These are phyloP conservation scores for Trametes coccinea DNA, from an alignment of 768 basidiomycete genomes.

Conservation along the genomic window DNA sequence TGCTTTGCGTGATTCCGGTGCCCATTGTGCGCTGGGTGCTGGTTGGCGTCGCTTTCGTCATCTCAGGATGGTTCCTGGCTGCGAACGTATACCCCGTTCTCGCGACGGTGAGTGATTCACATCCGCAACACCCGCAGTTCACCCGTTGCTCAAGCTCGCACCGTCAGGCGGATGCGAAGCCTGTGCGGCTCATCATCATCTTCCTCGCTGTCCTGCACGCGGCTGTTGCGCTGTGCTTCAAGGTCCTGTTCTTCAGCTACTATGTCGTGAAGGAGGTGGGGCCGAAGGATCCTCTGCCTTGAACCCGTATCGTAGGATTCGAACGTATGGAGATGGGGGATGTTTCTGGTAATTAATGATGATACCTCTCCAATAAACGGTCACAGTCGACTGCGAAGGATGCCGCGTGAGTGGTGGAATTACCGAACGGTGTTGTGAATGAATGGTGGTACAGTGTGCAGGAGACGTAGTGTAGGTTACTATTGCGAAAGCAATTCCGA, in stretches of 20 bases:
- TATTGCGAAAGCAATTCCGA: too few species aligned
- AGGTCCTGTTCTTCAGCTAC: conserved; percentile 72
- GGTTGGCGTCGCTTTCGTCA: conserved; percentile 65
- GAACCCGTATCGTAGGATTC: neutral
- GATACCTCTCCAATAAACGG: neutral
- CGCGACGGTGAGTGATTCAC: conserved; percentile 58
- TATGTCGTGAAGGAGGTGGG: conserved; percentile 47
- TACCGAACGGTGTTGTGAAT: too few species aligned
- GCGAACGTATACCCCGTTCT: conserved; percentile 90
- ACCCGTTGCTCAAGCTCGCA: neutral
- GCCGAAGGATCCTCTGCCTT: conserved; percentile 31
- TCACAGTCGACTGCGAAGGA: neutral
- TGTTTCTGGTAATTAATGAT: neutral
- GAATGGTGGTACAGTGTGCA: too few species aligned
- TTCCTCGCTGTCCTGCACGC: conserved; percentile 74
- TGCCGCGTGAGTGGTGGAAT: neutral
- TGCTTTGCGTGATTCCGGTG: conserved; percentile 85
- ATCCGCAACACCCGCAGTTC: neutral
- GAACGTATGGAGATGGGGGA: neutral
- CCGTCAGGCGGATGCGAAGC: conserved; percentile 79
- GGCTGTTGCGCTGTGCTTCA: conserved; percentile 82
- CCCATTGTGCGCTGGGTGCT: conserved; percentile 82
- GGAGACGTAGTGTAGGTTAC: too few species aligned
- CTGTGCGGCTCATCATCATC: conserved; percentile 80
- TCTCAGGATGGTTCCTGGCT: conserved; percentile 87